Base-by-base conservation (phyloP, 179 eudicot species). In the Silene noctiflora region DNA sequence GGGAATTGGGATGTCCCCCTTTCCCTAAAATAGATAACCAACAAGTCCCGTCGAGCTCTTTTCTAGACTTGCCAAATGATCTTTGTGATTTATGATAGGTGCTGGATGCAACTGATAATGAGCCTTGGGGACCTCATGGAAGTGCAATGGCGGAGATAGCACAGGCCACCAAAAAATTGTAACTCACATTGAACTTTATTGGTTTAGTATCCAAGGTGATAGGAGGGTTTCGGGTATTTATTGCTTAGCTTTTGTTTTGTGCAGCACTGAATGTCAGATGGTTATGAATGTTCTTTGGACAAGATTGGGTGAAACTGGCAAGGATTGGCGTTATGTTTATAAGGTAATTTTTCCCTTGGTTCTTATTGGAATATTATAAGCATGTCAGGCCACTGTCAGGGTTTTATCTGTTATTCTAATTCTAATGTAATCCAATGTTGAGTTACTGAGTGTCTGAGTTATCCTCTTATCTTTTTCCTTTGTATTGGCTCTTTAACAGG, bases 91-190 rank as follows among this genome's bases (percentile, higher is more conserved):
- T 71, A 21, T 61, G 20, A 55, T 77, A 94, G 98, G 98, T 94
- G 44, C 73, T 94, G 85, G 98, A 94, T 89, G 98, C 98, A 74
- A 94, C 98, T n/a, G 96, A 92, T 80, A 90, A 90, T 80, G 97
- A 90, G 78, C 96, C 98, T 66, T 94, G 98, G 98, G 98, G 98
- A 83, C 97, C 98, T 84, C 98, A 94, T 84, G 98, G 98, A 81
- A 92, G 94, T 71, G 96, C 87, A 69, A 84, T 94, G 76, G 90
- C 97, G 73, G 98, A 94, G 83, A 94, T 94, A 71, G 98, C 98
- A 68, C 92, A 87, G 77, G 96, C 96, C 65, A 94, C 98, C 25
- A 94, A 94, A 84, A 94, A 89, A 88, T 92, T 85, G 98, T 94
- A 91, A 65, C 58, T 66, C 58, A 70, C 58, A 74, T 29, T 17